phyloP scores from a whole-genome alignment of 352 stramenopile genomes.

The Pythium diclinum region DNA sequence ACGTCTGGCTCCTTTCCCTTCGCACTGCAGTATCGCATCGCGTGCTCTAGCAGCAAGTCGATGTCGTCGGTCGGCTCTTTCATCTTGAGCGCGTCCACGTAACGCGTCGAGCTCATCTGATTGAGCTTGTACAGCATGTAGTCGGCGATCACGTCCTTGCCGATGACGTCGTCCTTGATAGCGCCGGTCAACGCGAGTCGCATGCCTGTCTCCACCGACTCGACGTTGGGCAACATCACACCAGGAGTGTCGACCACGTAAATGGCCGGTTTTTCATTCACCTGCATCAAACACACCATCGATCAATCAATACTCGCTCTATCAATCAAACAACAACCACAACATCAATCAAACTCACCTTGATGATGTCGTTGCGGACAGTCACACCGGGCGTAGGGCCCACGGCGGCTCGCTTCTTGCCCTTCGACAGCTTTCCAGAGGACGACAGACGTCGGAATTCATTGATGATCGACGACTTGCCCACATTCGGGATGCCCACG shows the following conservation, averaged over 20 bases:
- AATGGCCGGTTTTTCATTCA: constrained; percentile 83
- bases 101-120: constrained; percentile 69
- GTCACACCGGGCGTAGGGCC: constrained; percentile 84
- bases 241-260: constrained; percentile 89
- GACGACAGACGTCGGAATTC: constrained; percentile 75
- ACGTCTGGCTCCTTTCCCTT: constrained; percentile 76
- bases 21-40: constrained; percentile 68
- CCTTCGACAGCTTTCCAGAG: constrained; percentile 72
- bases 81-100: constrained; percentile 73
- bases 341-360: constrained; percentile 39
- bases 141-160: constrained; percentile 83
- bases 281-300: constrained; percentile 30
- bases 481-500: constrained; percentile 88
- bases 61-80: constrained; percentile 72
- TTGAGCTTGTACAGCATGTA: constrained; percentile 90
- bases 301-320: neutral
- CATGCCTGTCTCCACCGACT: constrained; percentile 74
- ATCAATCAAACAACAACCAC: constrained; percentile 1
- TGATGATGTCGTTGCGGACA: constrained; percentile 86
- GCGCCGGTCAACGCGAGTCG: constrained; percentile 81
- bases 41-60: constrained; percentile 51
- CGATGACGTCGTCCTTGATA: constrained; percentile 86
- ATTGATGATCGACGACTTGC: constrained; percentile 89
- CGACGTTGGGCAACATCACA: constrained; percentile 86
- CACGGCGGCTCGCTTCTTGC: constrained; percentile 77